phyloP scores from a whole-genome alignment of 805 yeast species.

The Middelhovenomyces tepae region DNA sequence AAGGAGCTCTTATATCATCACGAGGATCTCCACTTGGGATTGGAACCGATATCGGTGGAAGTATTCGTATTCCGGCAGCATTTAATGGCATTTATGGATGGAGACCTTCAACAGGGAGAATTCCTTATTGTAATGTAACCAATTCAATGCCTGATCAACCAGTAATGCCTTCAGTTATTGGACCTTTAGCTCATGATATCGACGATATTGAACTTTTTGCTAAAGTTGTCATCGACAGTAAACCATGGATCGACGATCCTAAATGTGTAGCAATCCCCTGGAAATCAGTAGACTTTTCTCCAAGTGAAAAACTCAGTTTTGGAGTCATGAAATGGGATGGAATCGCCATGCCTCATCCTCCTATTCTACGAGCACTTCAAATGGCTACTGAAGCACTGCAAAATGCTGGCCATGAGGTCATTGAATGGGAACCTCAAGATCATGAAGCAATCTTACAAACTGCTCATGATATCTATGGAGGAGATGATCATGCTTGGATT shows the following conservation, averaged over 20 bases:
- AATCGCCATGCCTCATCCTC: slow-evolving; percentile 40
- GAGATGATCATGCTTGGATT: slow-evolving; percentile 9
- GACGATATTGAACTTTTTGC: slow-evolving; percentile 44
- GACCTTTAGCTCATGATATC: slow-evolving; percentile 44
- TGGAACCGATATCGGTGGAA: slow-evolving; percentile 48
- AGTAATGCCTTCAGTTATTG: slow-evolving; percentile 46
- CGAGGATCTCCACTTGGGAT: slow-evolving; percentile 41
- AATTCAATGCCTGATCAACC: slow-evolving; percentile 42
- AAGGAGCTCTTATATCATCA: slow-evolving; percentile 38
- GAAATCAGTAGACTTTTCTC: slow-evolving; percentile 27
- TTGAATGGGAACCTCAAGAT: slow-evolving; percentile 36
- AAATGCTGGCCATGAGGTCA: slow-evolving; percentile 42
- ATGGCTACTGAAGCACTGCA: slow-evolving; percentile 2
- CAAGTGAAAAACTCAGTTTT: slow-evolving; percentile 29
- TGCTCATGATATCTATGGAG: slow-evolving; percentile 4
- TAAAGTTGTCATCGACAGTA: slow-evolving; percentile 28
- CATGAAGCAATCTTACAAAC: slow-evolving; percentile 1
- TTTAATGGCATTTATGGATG: slow-evolving; percentile 35
- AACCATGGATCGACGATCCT: slow-evolving; percentile 39
- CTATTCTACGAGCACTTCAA: slow-evolving; percentile 37
- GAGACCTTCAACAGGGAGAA: slow-evolving; percentile 38
- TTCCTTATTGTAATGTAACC: slow-evolving; percentile 29
- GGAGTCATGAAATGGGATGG: slow-evolving; percentile 39
- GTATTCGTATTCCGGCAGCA: slow-evolving; percentile 41
- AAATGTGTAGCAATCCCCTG: slow-evolving; percentile 35